A percentile compares a stretch with the other conserved stretches of the same genome.
These are phyloP conservation scores for Pseudocercospora eumusae DNA, from an alignment of 2,329 filamentous ascomycete species.

Conservation along the genomic window DNA sequence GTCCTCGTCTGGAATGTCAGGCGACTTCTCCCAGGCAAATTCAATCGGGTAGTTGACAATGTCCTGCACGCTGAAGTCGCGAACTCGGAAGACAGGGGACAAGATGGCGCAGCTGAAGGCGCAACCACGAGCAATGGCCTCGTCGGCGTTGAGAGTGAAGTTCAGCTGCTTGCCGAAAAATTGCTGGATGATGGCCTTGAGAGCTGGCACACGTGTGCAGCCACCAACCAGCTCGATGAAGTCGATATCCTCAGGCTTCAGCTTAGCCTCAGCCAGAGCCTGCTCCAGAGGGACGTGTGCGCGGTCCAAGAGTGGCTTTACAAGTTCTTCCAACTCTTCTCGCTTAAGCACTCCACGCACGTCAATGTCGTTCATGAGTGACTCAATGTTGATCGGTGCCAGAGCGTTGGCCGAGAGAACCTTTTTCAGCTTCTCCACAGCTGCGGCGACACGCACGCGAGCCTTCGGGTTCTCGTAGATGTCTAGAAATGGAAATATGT, in stretches of 20 bases:
- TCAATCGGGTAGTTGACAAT: constrained; percentile 98
- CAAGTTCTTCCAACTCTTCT: constrained; percentile 88
- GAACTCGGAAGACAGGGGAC: constrained; percentile 95
- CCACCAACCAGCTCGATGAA: constrained; percentile 90
- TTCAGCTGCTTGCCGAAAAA: constrained; percentile 94
- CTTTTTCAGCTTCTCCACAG: constrained; percentile 98
- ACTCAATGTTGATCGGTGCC: constrained; percentile 94
- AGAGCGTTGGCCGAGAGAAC: constrained; percentile 92
- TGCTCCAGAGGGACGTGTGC: constrained; percentile 77
- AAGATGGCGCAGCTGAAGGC: constrained; percentile 98
- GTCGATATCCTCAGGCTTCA: constrained; percentile 90
- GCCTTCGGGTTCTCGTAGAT: constrained; percentile 90
- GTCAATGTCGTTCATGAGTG: constrained; percentile 96
- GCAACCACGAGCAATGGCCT: constrained; percentile 92
- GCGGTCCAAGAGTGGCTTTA: constrained; percentile 78
- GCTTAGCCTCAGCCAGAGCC: constrained; percentile 88
- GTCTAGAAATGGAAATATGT: too few relatives aligned
- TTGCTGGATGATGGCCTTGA: constrained; percentile 84
- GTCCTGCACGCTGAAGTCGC: constrained; percentile 96
- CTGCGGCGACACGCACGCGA: constrained; percentile 78
- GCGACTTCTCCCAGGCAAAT: constrained; percentile 97
- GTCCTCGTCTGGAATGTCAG: constrained; percentile 97
- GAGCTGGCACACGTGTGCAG: constrained; percentile 85
- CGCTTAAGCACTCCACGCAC: constrained; percentile 86
- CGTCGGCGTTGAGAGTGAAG: constrained; percentile 97